A percentile compares a stretch with the other conserved stretches of the same genome.
These are phyloP conservation scores for Termitomyces titanicus DNA, from an alignment of 768 basidiomycete species.

Conservation along the genomic window DNA sequence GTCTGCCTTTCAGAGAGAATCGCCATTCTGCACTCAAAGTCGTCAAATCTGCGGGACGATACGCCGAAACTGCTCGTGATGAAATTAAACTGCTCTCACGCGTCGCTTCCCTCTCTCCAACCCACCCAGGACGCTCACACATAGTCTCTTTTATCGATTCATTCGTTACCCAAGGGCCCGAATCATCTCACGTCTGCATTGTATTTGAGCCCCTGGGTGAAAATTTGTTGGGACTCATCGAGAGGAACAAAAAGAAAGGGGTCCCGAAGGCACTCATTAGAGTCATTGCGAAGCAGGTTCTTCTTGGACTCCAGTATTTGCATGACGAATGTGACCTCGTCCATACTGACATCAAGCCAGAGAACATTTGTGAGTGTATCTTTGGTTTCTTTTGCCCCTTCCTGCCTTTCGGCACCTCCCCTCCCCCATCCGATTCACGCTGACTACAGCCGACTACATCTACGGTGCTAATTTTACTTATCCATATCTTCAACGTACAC, in stretches of 20 bases:
- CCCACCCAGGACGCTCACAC: conserved; percentile 74
- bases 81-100: conserved; percentile 90
- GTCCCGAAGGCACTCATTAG: conserved; percentile 82
- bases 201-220: conserved; percentile 87
- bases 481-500: conserved; percentile 21
- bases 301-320: conserved; percentile 87
- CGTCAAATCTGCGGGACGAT: conserved; percentile 91
- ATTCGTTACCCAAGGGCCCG: conserved; percentile 73
- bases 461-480: conserved; percentile 25
- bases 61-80: conserved; percentile 94
- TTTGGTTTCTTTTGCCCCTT: conserved; percentile 5
- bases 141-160: conserved; percentile 91
- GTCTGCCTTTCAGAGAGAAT: conserved; percentile 42
- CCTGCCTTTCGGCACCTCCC: conserved; percentile 5
- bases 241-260: conserved; percentile 78
- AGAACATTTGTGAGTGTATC: conserved; percentile 78
- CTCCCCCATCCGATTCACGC: conserved; percentile 10
- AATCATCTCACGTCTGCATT: conserved; percentile 81
- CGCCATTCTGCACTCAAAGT: conserved; percentile 91
- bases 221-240: conserved; percentile 69
- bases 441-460: conserved; percentile 13
- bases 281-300: conserved; percentile 79
- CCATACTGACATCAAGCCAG: conserved; percentile 93
- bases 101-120: conserved; percentile 65
- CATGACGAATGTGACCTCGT: conserved; percentile 92